Conservation (phyloP, 768 basidiomycete genomes). For the Russula foetens region DNA sequence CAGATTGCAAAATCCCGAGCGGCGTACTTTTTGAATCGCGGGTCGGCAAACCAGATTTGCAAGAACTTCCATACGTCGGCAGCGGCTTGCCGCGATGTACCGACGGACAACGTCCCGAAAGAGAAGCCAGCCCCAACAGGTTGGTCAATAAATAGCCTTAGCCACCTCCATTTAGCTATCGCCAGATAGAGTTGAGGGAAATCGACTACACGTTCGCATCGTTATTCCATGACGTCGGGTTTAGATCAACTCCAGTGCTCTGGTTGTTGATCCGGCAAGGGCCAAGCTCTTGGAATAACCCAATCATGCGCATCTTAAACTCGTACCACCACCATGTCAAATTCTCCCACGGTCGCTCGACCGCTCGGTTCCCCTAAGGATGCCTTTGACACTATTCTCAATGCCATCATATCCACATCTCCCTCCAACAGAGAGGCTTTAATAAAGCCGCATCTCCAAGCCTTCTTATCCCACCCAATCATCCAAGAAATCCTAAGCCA, state of each 20-base stretch:
- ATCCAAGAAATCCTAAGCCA: no score
- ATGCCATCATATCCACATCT: no score
- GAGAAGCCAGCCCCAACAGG: conserved; percentile 59
- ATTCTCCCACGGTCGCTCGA: no score
- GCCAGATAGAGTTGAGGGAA: not conserved
- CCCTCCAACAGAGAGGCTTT: no score
- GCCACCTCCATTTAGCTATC: not conserved
- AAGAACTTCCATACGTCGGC: conserved; percentile 53
- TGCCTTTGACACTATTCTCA: no score
- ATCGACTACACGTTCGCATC: conserved; percentile 37
- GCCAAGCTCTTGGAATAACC: conserved; percentile 87
- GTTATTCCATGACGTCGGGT: conserved; percentile 54
- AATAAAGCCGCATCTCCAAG: no score
- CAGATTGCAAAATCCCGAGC: conserved; percentile 46
- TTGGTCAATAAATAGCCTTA: conserved; percentile 51
- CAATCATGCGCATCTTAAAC: no score
- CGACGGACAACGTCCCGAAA: conserved; percentile 41
- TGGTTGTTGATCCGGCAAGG: conserved; percentile 70
- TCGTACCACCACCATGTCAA: no score
- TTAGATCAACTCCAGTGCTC: conserved; percentile 45
- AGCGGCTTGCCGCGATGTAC: conserved; percentile 47
- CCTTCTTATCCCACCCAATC: no score
- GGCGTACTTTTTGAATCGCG: conserved; percentile 42
- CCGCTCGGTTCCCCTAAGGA: no score
- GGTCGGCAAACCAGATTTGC: conserved; percentile 52